These are phyloP conservation scores for Hypsizygus ulmarius DNA, from an alignment of 1,284 basidiomycete species.

Conservation along the genomic window DNA sequence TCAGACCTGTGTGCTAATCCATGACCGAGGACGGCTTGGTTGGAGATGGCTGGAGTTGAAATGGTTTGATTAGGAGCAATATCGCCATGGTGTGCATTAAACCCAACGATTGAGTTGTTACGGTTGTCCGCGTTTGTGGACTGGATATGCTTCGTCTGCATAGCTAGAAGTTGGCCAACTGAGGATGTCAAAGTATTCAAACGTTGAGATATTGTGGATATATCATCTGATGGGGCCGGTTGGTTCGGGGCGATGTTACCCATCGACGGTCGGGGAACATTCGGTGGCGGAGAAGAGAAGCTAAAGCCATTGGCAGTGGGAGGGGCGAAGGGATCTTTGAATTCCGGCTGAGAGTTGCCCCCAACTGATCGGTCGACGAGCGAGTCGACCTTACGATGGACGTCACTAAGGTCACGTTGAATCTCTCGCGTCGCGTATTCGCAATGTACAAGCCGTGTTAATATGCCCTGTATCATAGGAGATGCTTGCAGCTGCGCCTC, in stretches of 20 bases:
- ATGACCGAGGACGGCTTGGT: conserved; percentile 47
- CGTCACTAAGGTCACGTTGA: conserved; percentile 68
- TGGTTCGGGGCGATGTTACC: conserved; percentile 69
- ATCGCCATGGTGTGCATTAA: conserved; percentile 48
- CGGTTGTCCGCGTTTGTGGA: conserved; percentile 36
- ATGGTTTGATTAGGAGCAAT: conserved; percentile 48
- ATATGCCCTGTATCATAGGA: conserved; percentile 70
- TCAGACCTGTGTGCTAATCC: conserved; percentile 62
- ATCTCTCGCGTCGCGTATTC: conserved; percentile 73
- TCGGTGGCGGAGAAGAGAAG: conserved; percentile 34
- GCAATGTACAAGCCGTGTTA: conserved; percentile 71
- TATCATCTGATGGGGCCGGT: conserved; percentile 62
- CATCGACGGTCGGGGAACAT: conserved; percentile 58
- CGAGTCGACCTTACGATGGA: conserved; percentile 74
- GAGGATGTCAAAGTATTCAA: conserved; percentile 80
- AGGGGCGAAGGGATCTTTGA: conserved; percentile 73
- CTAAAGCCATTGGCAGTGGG: conserved; percentile 33
- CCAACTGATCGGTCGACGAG: conserved; percentile 65
- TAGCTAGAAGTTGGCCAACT: conserved; percentile 79
- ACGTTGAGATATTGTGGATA: conserved; percentile 75
- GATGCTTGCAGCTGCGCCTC: conserved; percentile 73
- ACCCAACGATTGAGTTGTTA: conserved; percentile 43
- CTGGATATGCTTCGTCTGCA: conserved; percentile 69
- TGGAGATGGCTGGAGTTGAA: conserved; percentile 36
- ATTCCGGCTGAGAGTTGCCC: conserved; percentile 55